These are phyloP conservation scores for Stephania cephalantha DNA, from an alignment of 164 flowering plant genomes.

Conservation along the genomic window DNA sequence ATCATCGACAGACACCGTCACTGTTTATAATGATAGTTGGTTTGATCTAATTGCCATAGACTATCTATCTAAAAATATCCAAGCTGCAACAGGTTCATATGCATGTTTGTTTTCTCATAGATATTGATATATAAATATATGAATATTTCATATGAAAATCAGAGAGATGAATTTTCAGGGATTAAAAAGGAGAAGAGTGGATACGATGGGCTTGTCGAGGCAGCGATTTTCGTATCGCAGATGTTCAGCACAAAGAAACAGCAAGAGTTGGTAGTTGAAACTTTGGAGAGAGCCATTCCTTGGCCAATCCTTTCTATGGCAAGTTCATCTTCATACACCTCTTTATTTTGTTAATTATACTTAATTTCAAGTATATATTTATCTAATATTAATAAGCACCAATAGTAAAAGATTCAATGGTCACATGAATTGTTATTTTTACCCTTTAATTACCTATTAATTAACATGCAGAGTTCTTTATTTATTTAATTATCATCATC, in stretches of 20 bases:
- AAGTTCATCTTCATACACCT: conserved; percentile 17
- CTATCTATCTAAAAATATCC: conserved; percentile 56
- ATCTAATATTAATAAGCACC: neutral
- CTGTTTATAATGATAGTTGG: conserved; percentile 53
- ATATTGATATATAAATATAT: neutral
- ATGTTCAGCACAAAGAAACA: conserved; percentile 42
- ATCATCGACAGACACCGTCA: conserved; percentile 1
- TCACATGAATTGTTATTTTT: too few species aligned
- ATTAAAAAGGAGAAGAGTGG: conserved; percentile 44
- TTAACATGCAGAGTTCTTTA: too few species aligned
- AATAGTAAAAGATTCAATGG: too few species aligned
- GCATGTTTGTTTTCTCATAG: neutral
- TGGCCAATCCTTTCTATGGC: conserved; percentile 43
- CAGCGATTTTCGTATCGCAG: conserved; percentile 30
- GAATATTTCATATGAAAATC: neutral
- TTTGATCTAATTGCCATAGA: conserved; percentile 54
- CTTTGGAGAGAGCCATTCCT: conserved; percentile 63
- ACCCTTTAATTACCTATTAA: too few species aligned
- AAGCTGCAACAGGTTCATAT: conserved; percentile 52
- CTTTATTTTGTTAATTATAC: neutral
- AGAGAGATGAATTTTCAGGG: conserved; percentile 30
- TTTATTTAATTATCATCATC: too few species aligned
- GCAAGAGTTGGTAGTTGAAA: conserved; percentile 37
- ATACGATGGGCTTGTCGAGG: conserved; percentile 73
- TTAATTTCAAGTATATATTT: neutral